Evolutionary conservation across 768 basidiomycete genomes (phyloP).

Genomic region (Trametes cubensis): DNA sequence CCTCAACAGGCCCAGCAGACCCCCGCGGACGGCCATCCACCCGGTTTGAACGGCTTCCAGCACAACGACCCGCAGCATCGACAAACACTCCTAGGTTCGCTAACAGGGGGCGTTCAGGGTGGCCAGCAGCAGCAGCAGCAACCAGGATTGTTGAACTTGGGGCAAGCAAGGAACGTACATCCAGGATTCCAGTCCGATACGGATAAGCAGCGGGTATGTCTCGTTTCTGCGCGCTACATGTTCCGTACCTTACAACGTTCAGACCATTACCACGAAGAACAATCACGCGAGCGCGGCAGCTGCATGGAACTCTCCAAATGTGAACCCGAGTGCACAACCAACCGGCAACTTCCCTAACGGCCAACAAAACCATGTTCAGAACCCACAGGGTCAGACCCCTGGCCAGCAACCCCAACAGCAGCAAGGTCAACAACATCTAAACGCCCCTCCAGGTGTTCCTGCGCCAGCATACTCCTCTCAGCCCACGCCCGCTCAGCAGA

Average conservation of each 20-base stretch:
- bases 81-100: slow-evolving; percentile 56
- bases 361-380: slow-evolving; percentile 35
- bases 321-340: slow-evolving; percentile 42
- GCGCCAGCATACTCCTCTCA: slow-evolving; percentile 43
- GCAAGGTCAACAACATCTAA: slow-evolving; percentile 50
- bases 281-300: slow-evolving; percentile 37
- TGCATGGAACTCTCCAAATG: slow-evolving; percentile 65
- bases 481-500: slow-evolving; percentile 35
- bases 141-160: slow-evolving; percentile 69
- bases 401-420: slow-evolving; percentile 38
- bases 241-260: slow-evolving; percentile 1
- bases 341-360: slow-evolving; percentile 46
- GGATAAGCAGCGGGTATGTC: slow-evolving; percentile 71
- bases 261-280: slow-evolving; percentile 48
- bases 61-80: slow-evolving; percentile 54
- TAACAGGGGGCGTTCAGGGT: slow-evolving; percentile 41
- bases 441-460: slow-evolving; percentile 54
- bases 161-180: slow-evolving; percentile 40
- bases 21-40: slow-evolving; percentile 57
- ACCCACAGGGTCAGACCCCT: slow-evolving; percentile 25
- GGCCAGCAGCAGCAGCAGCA: slow-evolving; percentile 40
- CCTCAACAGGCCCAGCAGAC: slow-evolving; percentile 35
- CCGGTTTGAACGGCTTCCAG: slow-evolving; percentile 72
- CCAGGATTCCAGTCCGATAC: slow-evolving; percentile 56
- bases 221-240: background rate